A percentile compares a stretch with the other conserved stretches of the same genome.
phyloP scores from a whole-genome alignment of 2,329 filamentous ascomycete genomes.

The Proliferodiscus dingleyae region DNA sequence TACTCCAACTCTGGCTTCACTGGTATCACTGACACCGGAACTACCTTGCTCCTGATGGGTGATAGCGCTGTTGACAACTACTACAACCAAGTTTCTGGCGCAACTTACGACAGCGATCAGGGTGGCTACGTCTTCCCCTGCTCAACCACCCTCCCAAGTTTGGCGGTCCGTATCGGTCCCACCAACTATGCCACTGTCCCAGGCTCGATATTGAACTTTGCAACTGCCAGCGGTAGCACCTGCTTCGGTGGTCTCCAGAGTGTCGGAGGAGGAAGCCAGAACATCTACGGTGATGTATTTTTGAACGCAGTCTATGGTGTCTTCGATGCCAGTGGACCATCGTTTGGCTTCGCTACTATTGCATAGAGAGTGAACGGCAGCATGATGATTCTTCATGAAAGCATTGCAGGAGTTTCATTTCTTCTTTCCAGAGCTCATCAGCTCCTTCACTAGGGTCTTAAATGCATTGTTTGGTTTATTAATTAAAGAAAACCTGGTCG shows the following conservation, averaged over 20 bases:
- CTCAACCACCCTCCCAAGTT: slow-evolving; percentile 30
- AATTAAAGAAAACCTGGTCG: no score
- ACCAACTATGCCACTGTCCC: slow-evolving; percentile 32
- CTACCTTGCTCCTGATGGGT: slow-evolving; percentile 36
- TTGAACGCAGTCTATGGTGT: slow-evolving; percentile 31
- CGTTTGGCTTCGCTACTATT: slow-evolving; percentile 28
- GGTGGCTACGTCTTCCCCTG: slow-evolving; percentile 36
- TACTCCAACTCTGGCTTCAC: slow-evolving; percentile 37
- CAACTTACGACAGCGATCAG: slow-evolving; percentile 24
- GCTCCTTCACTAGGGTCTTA: no score
- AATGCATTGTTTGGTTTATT: no score
- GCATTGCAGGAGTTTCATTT: no score
- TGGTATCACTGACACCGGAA: slow-evolving; percentile 38
- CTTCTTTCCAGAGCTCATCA: no score
- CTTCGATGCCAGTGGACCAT: slow-evolving; percentile 24
- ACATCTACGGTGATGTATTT: slow-evolving; percentile 32
- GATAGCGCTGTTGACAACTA: slow-evolving; percentile 32
- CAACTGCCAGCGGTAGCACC: slow-evolving; percentile 11
- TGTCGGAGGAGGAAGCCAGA: slow-evolving; percentile 24
- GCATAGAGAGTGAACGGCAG: no score
- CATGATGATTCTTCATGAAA: no score
- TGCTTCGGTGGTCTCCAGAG: slow-evolving; percentile 37
- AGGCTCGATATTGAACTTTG: slow-evolving; percentile 34
- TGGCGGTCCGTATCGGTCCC: slow-evolving; percentile 31
- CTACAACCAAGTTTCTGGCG: slow-evolving; percentile 32